Evolutionary conservation across 1,284 basidiomycete genomes (phyloP).

Genomic region (Microbotryum lychnidis-dioicae): DNA sequence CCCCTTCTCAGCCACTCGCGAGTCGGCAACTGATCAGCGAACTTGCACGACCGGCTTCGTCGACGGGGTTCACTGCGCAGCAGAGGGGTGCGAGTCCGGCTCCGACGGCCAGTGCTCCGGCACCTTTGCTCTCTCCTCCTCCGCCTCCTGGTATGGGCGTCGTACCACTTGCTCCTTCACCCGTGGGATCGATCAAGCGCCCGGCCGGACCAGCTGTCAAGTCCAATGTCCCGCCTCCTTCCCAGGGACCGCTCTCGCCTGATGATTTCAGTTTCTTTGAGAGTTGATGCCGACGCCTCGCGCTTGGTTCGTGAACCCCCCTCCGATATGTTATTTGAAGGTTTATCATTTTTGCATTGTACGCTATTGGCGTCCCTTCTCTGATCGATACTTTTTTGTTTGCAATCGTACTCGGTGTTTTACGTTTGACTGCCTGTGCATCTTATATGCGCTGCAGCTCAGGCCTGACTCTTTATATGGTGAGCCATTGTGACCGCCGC

Average conservation of each 20-base stretch:
- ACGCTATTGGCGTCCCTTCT: background rate
- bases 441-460: too few relatives aligned
- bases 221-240: too few relatives aligned
- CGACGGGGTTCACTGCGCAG: background rate
- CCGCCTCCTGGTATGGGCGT: background rate
- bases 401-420: too few relatives aligned
- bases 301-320: background rate
- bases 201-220: background rate
- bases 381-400: too few relatives aligned
- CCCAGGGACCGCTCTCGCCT: slow-evolving; percentile 9
- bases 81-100: background rate
- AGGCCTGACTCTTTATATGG: too few relatives aligned
- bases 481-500: too few relatives aligned
- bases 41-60: background rate
- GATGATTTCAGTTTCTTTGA: slow-evolving; percentile 25
- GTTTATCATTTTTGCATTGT: background rate
- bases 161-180: background rate
- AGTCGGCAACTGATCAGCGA: background rate
- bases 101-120: too few relatives aligned
- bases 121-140: background rate
- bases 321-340: background rate
- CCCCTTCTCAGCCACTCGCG: slow-evolving; percentile 23
- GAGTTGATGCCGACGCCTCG: background rate
- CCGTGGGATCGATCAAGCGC: background rate
- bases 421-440: too few relatives aligned